A percentile compares a stretch with the other conserved stretches of the same genome.
Conservation (phyloP, 305 asterid genomes). For the Petunia hybrid region DNA sequence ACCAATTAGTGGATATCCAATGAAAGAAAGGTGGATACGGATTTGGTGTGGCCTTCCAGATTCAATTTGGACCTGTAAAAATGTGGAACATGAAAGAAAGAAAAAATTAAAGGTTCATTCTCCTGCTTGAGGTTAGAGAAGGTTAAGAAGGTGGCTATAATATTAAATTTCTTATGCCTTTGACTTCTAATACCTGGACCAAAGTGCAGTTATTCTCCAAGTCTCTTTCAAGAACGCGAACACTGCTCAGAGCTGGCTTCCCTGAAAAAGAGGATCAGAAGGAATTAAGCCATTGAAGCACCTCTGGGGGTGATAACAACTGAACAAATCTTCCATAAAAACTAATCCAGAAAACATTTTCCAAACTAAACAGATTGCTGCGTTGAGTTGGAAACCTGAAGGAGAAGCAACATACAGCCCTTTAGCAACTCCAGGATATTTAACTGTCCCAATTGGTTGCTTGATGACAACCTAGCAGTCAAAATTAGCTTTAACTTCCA, state of each 20-base stretch:
- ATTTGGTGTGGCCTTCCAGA: slow-evolving; percentile 99
- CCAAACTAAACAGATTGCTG: slow-evolving; percentile 17
- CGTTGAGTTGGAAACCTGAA: slow-evolving; percentile 62
- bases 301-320: slow-evolving; percentile 2
- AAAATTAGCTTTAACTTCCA: slow-evolving; percentile 25
- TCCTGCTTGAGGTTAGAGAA: slow-evolving; percentile 11
- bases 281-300: slow-evolving; percentile 20
- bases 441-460: slow-evolving; percentile 91
- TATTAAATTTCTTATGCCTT: slow-evolving; percentile 8
- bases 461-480: slow-evolving; percentile 66
- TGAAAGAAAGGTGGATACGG: slow-evolving; percentile 91
- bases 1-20: slow-evolving; percentile 86
- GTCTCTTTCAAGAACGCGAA: slow-evolving; percentile 74
- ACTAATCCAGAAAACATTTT: slow-evolving; percentile 21
- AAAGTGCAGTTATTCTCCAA: slow-evolving; percentile 62
- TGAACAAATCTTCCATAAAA: slow-evolving; percentile 2
- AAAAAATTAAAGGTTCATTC: slow-evolving; percentile 13
- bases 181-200: slow-evolving; percentile 69
- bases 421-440: slow-evolving; percentile 91
- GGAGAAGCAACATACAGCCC: slow-evolving; percentile 95
- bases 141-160: slow-evolving; percentile 18
- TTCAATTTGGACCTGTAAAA: slow-evolving; percentile 79
- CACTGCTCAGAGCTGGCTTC: slow-evolving; percentile 89
- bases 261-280: slow-evolving; percentile 56
- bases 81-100: slow-evolving; percentile 14